Conservation (phyloP, 2,329 filamentous ascomycete species). For the Tympanopsis confertula region DNA sequence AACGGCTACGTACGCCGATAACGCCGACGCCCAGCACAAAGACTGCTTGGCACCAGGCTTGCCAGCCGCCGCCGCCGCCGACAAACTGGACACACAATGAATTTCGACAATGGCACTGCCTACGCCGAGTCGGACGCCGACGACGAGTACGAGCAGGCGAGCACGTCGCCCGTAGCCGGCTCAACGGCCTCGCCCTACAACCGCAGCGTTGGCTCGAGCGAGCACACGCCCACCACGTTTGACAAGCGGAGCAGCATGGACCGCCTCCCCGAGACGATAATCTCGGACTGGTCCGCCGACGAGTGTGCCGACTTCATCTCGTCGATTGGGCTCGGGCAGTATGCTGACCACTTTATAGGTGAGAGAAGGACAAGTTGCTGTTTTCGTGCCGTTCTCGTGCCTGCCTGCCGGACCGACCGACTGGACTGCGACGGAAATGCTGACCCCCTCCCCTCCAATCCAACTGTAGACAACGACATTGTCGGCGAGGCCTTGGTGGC, state of each 20-base stretch:
- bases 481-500: conserved; percentile 83
- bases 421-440: conserved; percentile 1
- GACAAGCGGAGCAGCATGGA: conserved; percentile 54
- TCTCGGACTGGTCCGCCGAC: conserved; percentile 71
- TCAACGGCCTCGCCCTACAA: conserved; percentile 61
- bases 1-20: too few relatives aligned
- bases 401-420: too few relatives aligned
- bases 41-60: too few relatives aligned
- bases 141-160: conserved; percentile 70
- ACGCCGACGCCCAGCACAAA: too few relatives aligned
- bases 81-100: too few relatives aligned
- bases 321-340: conserved; percentile 69
- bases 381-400: too few relatives aligned
- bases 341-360: conserved; percentile 76
- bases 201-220: conserved; percentile 57
- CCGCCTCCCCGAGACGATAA: conserved; percentile 60
- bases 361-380: conserved; percentile 25
- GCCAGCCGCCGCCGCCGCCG: too few relatives aligned
- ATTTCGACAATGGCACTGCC: conserved; percentile 53
- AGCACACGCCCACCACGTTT: conserved; percentile 73
- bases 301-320: conserved; percentile 84
- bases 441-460: conserved; percentile 4
- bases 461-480: conserved; percentile 92
- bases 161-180: conserved; percentile 55
- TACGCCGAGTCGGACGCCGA: conserved; percentile 74